Evolutionary conservation across 2,329 filamentous ascomycete genomes (phyloP), one percentile per base, ranked within the genome.

Genomic region (Claviceps spartinae): DNA sequence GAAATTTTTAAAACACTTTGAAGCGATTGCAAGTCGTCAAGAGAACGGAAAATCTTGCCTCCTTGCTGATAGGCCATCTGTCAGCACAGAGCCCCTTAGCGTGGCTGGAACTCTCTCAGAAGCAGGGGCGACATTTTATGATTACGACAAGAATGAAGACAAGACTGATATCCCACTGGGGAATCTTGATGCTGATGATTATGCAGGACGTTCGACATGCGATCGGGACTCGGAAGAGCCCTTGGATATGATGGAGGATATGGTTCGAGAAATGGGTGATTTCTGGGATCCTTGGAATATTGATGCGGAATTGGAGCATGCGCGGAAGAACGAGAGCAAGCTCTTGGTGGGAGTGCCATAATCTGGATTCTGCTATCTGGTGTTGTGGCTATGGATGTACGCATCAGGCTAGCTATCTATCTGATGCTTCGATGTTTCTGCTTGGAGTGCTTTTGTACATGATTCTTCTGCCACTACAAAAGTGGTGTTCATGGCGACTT

Each of bases 1-100:
- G 36, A 69, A 65, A 48, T 78, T 76, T 48, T 63, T 61, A 18
- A 68, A 67, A n/a, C 74, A 78, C 56, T 78, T 78, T 55, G 65
- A 68, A 30, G 67, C 66, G 0, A 64, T 76, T 41, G 69, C 66
- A n/a, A 65, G 61, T 22, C 67, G 67, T 18, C 59, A 61, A 49
- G 63, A 62, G 42, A 57, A 58, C 61, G 59, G n/a, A 59, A 61
- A 48, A 63, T 61, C 13, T 2, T 37, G 34, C 14, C 58, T 75
- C 1, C 58, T 74, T 2, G 72, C 71, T 4, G 69, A 67, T 18
- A 65, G 62, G 13, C 75, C 71, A 57, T 37, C 57, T 52, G 9
- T 51, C 22, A 62, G 60, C 40, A 61, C 62, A n/a, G 52, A 54
- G n/a, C 53, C 56, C 11, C 52, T 56, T 34, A 59, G 57, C 11